Conservation (phyloP, 2,329 filamentous ascomycete species). For the Botryotinia convoluta region DNA sequence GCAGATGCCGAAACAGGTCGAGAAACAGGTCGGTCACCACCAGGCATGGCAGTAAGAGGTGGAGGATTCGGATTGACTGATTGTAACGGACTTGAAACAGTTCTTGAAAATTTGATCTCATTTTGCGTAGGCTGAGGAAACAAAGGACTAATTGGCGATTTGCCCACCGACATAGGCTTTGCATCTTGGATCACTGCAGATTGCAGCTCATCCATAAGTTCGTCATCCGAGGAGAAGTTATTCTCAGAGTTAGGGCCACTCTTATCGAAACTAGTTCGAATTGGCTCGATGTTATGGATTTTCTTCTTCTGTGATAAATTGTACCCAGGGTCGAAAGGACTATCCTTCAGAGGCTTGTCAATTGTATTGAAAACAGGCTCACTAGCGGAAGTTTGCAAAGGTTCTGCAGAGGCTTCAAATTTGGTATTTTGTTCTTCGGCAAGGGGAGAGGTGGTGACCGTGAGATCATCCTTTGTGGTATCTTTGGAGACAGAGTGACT, state of each 20-base stretch:
- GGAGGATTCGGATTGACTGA: slow-evolving; percentile 40
- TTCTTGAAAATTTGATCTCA: slow-evolving; percentile 34
- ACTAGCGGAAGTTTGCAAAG: slow-evolving; percentile 15
- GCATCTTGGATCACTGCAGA: slow-evolving; percentile 80
- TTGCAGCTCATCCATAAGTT: slow-evolving; percentile 80
- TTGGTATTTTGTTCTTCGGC: neutral
- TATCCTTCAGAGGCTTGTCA: neutral
- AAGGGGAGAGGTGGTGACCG: neutral
- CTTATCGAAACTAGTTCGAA: slow-evolving; percentile 49
- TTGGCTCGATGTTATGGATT: slow-evolving; percentile 47
- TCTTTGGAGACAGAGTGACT: neutral
- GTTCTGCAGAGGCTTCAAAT: neutral
- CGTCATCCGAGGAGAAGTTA: slow-evolving; percentile 69
- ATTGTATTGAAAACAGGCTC: slow-evolving; percentile 1
- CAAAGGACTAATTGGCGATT: slow-evolving; percentile 74
- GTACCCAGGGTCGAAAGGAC: slow-evolving; percentile 11
- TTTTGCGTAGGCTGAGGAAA: slow-evolving; percentile 43
- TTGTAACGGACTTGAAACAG: slow-evolving; percentile 40
- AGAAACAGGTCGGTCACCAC: slow-evolving; percentile 31
- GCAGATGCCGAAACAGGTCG: slow-evolving; percentile 50
- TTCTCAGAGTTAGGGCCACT: slow-evolving; percentile 41
- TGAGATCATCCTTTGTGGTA: neutral
- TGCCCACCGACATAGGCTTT: slow-evolving; percentile 73
- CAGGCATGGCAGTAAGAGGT: slow-evolving; percentile 43
- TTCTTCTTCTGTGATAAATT: slow-evolving; percentile 23